Percentiles rank a stretch among this genome's conserved stretches.
These are phyloP conservation scores for Microdochium trichocladiopsis DNA, from an alignment of 2,329 filamentous ascomycete species.

Conservation along the genomic window DNA sequence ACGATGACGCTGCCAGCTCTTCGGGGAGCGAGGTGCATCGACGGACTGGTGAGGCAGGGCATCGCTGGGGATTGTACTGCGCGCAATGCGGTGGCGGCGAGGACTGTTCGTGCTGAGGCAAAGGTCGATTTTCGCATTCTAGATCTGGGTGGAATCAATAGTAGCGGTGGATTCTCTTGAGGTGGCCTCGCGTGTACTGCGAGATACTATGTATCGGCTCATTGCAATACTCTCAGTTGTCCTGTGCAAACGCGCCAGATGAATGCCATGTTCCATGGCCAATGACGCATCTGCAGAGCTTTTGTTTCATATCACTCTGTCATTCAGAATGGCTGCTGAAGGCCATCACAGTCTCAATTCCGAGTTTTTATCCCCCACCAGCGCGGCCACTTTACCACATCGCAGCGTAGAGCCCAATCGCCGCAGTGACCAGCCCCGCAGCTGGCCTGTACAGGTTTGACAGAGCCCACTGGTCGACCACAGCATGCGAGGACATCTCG, in stretches of 20 bases:
- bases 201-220: too few species aligned
- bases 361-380: background rate
- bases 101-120: background rate
- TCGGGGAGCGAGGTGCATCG: background rate
- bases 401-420: slow-evolving; percentile 8
- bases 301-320: too few species aligned
- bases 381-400: slow-evolving; percentile 1
- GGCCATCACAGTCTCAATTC: background rate
- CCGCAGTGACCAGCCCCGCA: slow-evolving; percentile 4
- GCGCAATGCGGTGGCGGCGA: background rate
- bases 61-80: background rate
- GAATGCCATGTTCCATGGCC: too few species aligned
- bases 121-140: background rate
- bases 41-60: background rate
- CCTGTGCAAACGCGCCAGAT: too few species aligned
- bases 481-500: slow-evolving; percentile 2
- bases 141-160: background rate
- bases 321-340: background rate
- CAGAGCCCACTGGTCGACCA: slow-evolving; percentile 8
- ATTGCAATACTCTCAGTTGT: too few species aligned
- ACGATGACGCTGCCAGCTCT: too few species aligned
- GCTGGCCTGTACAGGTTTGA: slow-evolving; percentile 6
- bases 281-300: too few species aligned
- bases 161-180: background rate
- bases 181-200: too few species aligned